A percentile compares a stretch with the other conserved stretches of the same genome.
Evolutionary conservation across 2,329 filamentous ascomycete genomes (phyloP).

Genomic region (Sarocladiaceae sp.): DNA sequence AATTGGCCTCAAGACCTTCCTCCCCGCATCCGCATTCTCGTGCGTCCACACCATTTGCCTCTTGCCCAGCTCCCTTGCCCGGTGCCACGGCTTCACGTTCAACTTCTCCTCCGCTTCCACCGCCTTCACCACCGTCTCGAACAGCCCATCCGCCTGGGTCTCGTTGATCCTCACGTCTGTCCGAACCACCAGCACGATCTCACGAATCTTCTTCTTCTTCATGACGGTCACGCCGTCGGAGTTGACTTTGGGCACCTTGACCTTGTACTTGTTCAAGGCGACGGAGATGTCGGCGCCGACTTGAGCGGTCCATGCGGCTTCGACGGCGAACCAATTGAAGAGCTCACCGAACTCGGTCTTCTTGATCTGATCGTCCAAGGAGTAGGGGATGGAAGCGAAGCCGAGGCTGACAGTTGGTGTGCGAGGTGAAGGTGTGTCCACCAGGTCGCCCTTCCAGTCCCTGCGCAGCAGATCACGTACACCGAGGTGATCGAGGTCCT

Average conservation of each 20-base stretch:
- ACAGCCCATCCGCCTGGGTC: slow-evolving; percentile 34
- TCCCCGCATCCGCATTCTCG: slow-evolving; percentile 25
- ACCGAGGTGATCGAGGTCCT: slow-evolving; percentile 32
- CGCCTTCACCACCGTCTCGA: slow-evolving; percentile 31
- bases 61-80: slow-evolving; percentile 30
- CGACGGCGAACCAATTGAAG: slow-evolving; percentile 41
- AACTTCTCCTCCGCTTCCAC: slow-evolving; percentile 31
- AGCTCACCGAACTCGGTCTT: slow-evolving; percentile 39
- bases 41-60: slow-evolving; percentile 42
- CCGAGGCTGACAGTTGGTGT: slow-evolving; percentile 39
- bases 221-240: slow-evolving; percentile 24
- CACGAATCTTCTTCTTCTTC: slow-evolving; percentile 37
- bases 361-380: slow-evolving; percentile 36
- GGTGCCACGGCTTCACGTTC: slow-evolving; percentile 35
- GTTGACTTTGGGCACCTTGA: no score
- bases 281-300: slow-evolving; percentile 36
- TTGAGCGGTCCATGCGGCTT: slow-evolving; percentile 41
- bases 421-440: slow-evolving; percentile 37
- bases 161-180: slow-evolving; percentile 37
- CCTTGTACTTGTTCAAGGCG: slow-evolving; percentile 39
- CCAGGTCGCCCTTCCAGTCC: slow-evolving; percentile 41
- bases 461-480: slow-evolving; percentile 37
- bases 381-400: slow-evolving; percentile 38
- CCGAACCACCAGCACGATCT: slow-evolving; percentile 36
- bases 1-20: slow-evolving; percentile 38